Conservation (phyloP, 768 basidiomycete species). For the Tulasnella sp. region DNA sequence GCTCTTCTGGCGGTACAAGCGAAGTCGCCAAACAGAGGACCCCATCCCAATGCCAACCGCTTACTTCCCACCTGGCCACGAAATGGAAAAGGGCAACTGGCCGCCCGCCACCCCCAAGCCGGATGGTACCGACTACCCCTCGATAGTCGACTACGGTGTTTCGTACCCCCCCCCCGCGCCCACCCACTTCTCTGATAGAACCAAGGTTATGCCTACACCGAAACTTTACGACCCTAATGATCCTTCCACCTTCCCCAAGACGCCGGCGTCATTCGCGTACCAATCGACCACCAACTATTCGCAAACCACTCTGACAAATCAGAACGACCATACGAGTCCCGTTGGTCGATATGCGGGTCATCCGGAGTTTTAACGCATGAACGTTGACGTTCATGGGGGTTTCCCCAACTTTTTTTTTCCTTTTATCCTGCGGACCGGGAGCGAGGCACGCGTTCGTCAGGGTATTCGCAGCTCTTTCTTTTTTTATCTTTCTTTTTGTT, state of each 20-base stretch:
- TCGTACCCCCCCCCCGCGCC: background rate
- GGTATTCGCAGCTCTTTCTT: too few species aligned
- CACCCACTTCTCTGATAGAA: background rate
- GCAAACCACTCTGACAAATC: background rate
- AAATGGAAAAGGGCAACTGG: too few species aligned
- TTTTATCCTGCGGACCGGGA: too few species aligned
- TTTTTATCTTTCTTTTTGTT: too few species aligned
- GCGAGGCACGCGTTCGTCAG: too few species aligned
- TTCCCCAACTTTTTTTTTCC: too few species aligned
- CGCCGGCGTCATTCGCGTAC: conserved; percentile 13
- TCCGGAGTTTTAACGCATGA: conserved; percentile 5
- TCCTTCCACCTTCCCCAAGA: conserved; percentile 19
- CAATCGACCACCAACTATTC: background rate
- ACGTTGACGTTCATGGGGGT: too few species aligned
- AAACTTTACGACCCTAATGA: conserved; percentile 3
- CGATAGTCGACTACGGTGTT: background rate
- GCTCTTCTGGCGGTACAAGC: background rate
- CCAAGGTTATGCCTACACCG: too few species aligned
- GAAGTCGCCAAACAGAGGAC: background rate
- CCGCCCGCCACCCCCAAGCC: too few species aligned
- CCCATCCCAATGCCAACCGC: background rate
- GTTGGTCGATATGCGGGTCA: background rate
- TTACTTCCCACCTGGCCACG: background rate
- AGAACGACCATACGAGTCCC: too few species aligned
- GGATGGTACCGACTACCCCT: background rate